Conservation (phyloP, 345 rosid species). For the Moricandia moricandioides region DNA sequence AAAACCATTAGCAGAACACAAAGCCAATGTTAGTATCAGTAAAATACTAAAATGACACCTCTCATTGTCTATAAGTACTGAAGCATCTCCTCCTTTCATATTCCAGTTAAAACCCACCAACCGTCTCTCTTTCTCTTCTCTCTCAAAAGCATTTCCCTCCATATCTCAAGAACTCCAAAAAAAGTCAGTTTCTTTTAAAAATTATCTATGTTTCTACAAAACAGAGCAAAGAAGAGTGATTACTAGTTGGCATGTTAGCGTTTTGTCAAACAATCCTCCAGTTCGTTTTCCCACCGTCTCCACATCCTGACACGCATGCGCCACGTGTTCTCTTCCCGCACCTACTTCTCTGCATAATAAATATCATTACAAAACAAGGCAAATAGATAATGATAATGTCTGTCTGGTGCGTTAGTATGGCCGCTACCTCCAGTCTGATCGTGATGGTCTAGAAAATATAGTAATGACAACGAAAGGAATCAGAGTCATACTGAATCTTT, state of each 20-base stretch:
- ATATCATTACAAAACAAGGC: too few species aligned
- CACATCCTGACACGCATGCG: conserved; percentile 51
- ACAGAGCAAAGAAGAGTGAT: conserved; percentile 42
- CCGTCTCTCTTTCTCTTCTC: too few species aligned
- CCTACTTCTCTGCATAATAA: too few species aligned
- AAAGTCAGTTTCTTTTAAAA: not conserved
- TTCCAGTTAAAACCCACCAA: conserved; percentile 10
- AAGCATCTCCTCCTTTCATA: not conserved
- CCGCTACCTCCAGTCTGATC: too few species aligned
- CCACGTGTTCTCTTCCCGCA: conserved; percentile 55
- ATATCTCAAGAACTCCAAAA: conserved; percentile 29
- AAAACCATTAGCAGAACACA: conserved; percentile 5
- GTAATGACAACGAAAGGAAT: too few species aligned
- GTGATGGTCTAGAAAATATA: too few species aligned
- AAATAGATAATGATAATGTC: too few species aligned
- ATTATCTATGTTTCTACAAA: not conserved
- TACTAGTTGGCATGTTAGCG: conserved; percentile 75
- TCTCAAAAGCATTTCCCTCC: conserved; percentile 35
- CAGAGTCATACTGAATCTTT: too few species aligned
- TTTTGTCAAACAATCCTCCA: conserved; percentile 72
- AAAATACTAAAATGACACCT: not conserved
- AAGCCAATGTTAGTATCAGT: not conserved
- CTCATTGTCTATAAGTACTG: conserved; percentile 22
- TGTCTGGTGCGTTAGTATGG: too few species aligned
- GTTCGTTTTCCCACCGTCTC: conserved; percentile 65